Base-by-base conservation (phyloP, 108 stramenopile species). In the Cyclotella sp. region DNA sequence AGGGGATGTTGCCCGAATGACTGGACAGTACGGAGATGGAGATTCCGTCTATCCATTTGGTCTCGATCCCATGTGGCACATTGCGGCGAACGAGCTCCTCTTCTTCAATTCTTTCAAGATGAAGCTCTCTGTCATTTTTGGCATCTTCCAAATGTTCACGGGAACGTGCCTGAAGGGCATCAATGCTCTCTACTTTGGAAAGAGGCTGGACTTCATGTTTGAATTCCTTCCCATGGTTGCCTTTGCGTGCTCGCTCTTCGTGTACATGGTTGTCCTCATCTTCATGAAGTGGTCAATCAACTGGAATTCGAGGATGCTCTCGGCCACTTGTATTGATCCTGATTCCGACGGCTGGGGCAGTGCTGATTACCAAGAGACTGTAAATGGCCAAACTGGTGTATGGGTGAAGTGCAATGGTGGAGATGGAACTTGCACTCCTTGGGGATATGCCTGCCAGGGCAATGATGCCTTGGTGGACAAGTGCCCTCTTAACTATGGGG, bases 41-140 rank as follows among this genome's bases (percentile, higher is more conserved):
- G 87, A 88, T 44, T 84, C 86, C 52, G 97, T 98, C 24, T 98
- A 98, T 79, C 97, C 99, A 14, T 97, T 99, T 73, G 99, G 99
- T 55, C 84, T 98, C 22, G 99, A 99, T 86, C 99, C 99, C 11
- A 90, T 95, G 55, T 99, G 99, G 99, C 97, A 99, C 63, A 85
- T 97, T 49, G 72, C 97, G 28, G 72, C 87, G 8, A 99, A 99
- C 75, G 97, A 98, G 63, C 93, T 99, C 29, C 84, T 98, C 21
- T 99, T 98, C 75, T 98, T 97, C 89, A 99, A 99, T 89, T 97
- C 96, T 18, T 95, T 98, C 91, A 97, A 98, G 93, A 99, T 99
- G 99, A 99, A 99, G 90, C 91, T 98, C 14, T 87, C 91, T 72
- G 98, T 99, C 30, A 95, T 99, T 66, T 92, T 99, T 63, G 99